Conservation (phyloP, 352 stramenopile genomes). For the Globisporangium uncinulatum region DNA sequence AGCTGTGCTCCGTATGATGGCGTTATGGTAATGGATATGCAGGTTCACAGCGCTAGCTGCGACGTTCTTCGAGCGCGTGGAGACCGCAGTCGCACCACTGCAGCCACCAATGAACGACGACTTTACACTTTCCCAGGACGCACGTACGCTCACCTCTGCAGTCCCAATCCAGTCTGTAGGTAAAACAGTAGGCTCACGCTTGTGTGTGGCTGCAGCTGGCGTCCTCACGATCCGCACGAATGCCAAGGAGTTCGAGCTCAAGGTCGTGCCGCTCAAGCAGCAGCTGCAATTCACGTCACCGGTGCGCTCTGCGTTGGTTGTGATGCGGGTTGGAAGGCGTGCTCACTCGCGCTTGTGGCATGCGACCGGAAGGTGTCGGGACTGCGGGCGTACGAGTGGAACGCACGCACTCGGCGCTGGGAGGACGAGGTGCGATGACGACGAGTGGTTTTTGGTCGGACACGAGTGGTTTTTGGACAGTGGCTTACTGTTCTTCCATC, state of each 20-base stretch:
- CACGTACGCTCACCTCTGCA: conserved; percentile 14
- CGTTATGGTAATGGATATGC: not conserved
- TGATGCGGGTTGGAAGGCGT: not conserved
- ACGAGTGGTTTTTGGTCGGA: not conserved
- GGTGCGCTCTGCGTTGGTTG: conserved; percentile 12
- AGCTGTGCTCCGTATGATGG: not conserved
- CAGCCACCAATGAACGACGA: conserved; percentile 54
- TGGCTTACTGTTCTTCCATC: not conserved
- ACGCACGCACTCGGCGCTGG: conserved; percentile 59
- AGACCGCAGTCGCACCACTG: conserved; percentile 49
- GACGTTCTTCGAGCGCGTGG: conserved; percentile 62
- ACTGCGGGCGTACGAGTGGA: conserved; percentile 69
- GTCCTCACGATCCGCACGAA: conserved; percentile 44
- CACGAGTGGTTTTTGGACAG: no score
- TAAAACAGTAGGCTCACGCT: not conserved
- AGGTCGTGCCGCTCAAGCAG: conserved; percentile 51
- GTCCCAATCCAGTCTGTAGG: no score
- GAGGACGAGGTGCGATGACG: conserved; percentile 53
- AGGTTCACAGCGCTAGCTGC: conserved; percentile 50
- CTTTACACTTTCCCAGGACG: conserved; percentile 44
- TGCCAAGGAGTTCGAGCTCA: conserved; percentile 58
- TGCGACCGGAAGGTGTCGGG: conserved; percentile 49
- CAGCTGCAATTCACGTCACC: conserved; percentile 66
- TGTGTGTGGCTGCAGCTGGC: conserved; percentile 14
- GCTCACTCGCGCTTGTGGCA: no score